A percentile compares a stretch with the other conserved stretches of the same genome.
These are phyloP conservation scores for Osmozyma mogii DNA, from an alignment of 805 yeast genomes.

Conservation along the genomic window DNA sequence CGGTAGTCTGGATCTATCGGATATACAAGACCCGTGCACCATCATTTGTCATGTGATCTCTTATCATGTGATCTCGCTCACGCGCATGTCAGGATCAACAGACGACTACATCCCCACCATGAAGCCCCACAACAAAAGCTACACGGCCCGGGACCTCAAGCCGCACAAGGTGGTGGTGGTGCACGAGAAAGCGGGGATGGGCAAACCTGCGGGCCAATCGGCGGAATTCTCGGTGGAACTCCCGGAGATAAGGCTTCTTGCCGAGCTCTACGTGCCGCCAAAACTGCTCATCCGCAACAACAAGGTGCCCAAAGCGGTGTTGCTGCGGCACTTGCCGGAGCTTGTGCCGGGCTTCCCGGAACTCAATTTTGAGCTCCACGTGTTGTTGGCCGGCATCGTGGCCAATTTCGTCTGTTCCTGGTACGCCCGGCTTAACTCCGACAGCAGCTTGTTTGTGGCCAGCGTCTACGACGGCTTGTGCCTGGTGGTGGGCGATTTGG, in stretches of 20 bases:
- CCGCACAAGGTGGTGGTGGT: too few species aligned
- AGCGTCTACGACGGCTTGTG: conserved; percentile 18
- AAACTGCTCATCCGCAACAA: conserved; percentile 24
- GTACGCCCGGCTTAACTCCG: conserved; percentile 22
- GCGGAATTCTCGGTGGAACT: conserved; percentile 43
- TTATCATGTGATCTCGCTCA: too few species aligned
- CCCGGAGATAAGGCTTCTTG: conserved; percentile 31
- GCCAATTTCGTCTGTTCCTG: conserved; percentile 10
- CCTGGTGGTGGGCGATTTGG: conserved; percentile 18
- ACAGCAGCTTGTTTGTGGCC: conserved; percentile 21
- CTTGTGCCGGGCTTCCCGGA: conserved; percentile 17
- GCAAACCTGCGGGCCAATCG: too few species aligned
- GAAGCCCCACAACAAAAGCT: too few species aligned
- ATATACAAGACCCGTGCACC: too few species aligned
- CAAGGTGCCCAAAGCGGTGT: conserved; percentile 17
- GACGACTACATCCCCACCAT: too few species aligned
- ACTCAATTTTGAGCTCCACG: conserved; percentile 29
- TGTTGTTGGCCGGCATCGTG: conserved; percentile 26
- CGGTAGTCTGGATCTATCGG: too few species aligned
- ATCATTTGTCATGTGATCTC: too few species aligned
- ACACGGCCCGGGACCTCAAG: too few species aligned
- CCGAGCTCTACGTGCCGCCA: conserved; percentile 27
- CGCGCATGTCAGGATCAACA: too few species aligned
- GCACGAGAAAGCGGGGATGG: too few species aligned
- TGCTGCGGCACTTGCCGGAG: conserved; percentile 21